Evolutionary conservation across 805 yeast species (phyloP).

Genomic region (Lipomyces sp.): DNA sequence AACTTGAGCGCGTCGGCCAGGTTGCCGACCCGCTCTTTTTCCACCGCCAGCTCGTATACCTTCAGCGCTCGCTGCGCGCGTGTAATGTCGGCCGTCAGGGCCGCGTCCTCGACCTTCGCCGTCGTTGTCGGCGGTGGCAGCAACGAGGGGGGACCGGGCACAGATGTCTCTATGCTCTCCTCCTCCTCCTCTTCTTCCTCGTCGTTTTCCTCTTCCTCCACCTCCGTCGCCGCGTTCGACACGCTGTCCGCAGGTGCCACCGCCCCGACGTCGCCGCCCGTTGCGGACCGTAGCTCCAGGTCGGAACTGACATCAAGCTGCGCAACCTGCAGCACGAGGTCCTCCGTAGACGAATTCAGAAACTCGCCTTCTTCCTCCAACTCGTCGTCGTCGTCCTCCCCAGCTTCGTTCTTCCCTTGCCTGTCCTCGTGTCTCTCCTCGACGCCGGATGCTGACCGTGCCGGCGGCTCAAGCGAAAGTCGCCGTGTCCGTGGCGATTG

Average conservation of each 20-base stretch:
- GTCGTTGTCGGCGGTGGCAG: no score
- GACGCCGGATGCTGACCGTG: background rate
- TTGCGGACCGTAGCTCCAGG: constrained; percentile 23
- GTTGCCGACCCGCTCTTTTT: constrained; percentile 67
- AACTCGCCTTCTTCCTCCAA: constrained; percentile 1
- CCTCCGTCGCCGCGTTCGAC: background rate
- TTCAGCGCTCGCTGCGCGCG: constrained; percentile 48
- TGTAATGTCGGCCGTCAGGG: constrained; percentile 25
- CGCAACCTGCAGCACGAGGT: constrained; percentile 13
- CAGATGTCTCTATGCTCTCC: background rate
- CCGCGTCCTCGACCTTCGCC: no score
- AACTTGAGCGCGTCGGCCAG: constrained; percentile 76
- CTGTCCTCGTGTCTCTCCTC: background rate
- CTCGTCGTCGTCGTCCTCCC: background rate
- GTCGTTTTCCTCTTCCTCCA: background rate
- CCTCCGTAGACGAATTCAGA: constrained; percentile 18
- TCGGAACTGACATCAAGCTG: constrained; percentile 16
- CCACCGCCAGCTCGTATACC: constrained; percentile 66
- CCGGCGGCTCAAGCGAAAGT: no score
- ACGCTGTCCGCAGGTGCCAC: background rate
- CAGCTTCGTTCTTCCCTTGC: background rate
- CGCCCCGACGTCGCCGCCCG: constrained; percentile 7
- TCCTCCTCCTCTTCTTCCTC: background rate
- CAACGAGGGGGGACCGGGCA: background rate
- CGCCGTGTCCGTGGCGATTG: no score